Base-by-base conservation (phyloP, 2,329 filamentous ascomycete genomes). In the Fusarium longipes region DNA sequence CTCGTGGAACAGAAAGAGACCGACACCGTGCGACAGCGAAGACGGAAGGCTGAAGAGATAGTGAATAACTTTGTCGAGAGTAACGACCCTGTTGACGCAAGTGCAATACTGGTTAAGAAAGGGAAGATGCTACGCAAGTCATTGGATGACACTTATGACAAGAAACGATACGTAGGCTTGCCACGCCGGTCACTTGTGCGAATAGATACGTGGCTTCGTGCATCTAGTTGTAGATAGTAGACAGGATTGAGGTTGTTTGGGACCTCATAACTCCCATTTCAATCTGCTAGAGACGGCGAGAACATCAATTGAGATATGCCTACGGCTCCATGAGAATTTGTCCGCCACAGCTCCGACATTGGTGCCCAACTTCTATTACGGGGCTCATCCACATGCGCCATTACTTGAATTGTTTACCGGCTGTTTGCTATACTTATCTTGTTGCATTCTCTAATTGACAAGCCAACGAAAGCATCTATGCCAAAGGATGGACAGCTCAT, bases 131-230 rank as follows among this genome's bases (percentile, higher is more conserved):
- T 79, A 15, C 64, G 47, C 1, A 42, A 57, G 17, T 43, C 57
- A n/a, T 60, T 78, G 3, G 63, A 70, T 7, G 70, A 69, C 11
- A 76, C 75, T 0, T 78, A 77, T 29, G 70, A 76, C 30, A 62
- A 32, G 5, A 54, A 70, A 44, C 68, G 48, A 30, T 77, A 75
- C 22, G 57, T 67, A 36, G 69, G 48, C 0, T 20, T 78, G 8
- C 74, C 75, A 17, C 71, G 64, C 1, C 42, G 68, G 15, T 73
- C 71, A 8, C 42, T 71, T 17, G 11, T 30, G 1, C 47, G 24
- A 8, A 68, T 77, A 35, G 69, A 75, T n/a, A 64, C 75, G n/a
- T 77, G 76, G 76, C 64, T 77, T 25, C 42, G 51, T 18, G 4
- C 44, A 24, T 59, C 69, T 1, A n/a, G 11, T 30, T 1, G 2